Evolutionary conservation across 2,329 filamentous ascomycete species (phyloP), one percentile per base, ranked within the genome.

Genomic region (Coniochaeta ligniaria): DNA sequence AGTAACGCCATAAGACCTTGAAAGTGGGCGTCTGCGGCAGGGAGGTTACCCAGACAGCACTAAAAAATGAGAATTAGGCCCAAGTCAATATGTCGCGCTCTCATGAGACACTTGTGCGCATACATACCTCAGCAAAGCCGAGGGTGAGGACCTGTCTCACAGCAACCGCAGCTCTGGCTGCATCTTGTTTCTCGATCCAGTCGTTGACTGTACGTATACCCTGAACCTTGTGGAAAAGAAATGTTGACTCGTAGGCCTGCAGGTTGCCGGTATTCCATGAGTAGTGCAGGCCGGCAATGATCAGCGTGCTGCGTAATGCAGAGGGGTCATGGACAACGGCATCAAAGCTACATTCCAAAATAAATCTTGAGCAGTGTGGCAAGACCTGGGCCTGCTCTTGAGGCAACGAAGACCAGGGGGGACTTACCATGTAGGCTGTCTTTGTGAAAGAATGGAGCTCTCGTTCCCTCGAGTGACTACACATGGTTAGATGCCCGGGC

Each of bases 161-260:
- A n/a, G 52, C 57, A 26, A 41, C 24, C 6, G 54, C 38, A 16
- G 59, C 41, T 28, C 22, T 33, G 24, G 12, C 45, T 24, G 38
- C 22, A 41, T 58, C 54, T 7, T 38, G 38, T n/a, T n/a, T 58
- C 14, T 24, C 24, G 9, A 60, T 26, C 59, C 59, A 60, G 6
- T 58, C 54, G 20, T 60, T 60, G 36, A 60, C 41, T n/a, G 50
- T 57, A 12, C 59, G 59, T 24, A 60, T 60, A 24, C 52, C 45
- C 54, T 60, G 54, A 14, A 57, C 38, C 54, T 60, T 60, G 59
- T 60, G 54, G 59, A 50, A 52, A n/a, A 60, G 54, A 33, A 57
- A 60, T 9, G 59, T 60, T 28, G 55, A 20, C 36, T 60, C 59
- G 17, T 33, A 60, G n/a, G 38, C 28, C 54, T 57, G 52, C 3